phyloP scores from a whole-genome alignment of 2,329 filamentous ascomycete genomes.

The Aspergillus pseudonomiae region DNA sequence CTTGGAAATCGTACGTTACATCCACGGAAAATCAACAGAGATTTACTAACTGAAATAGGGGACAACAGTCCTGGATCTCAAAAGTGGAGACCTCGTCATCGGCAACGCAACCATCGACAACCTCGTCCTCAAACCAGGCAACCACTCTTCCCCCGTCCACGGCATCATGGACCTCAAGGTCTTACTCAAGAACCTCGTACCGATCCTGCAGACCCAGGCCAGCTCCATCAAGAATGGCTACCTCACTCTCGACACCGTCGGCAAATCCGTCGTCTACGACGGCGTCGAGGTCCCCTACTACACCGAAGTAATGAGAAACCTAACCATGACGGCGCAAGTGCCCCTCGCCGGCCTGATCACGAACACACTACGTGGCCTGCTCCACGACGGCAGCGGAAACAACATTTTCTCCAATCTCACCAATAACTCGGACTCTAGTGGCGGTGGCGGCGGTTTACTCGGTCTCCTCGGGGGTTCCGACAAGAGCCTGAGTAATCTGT shows the following conservation, averaged over 20 bases:
- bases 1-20: slow-evolving; percentile 48
- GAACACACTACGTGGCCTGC: slow-evolving; percentile 33
- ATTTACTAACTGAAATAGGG: slow-evolving; percentile 35
- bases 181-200: slow-evolving; percentile 31
- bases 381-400: slow-evolving; percentile 18
- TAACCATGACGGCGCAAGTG: slow-evolving; percentile 34
- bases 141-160: slow-evolving; percentile 54
- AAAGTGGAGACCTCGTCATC: slow-evolving; percentile 50
- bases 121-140: slow-evolving; percentile 57
- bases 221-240: slow-evolving; percentile 30
- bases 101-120: slow-evolving; percentile 55
- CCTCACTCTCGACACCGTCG: slow-evolving; percentile 31
- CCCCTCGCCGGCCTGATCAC: slow-evolving; percentile 29
- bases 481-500: slow-evolving; percentile 7
- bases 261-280: slow-evolving; percentile 33
- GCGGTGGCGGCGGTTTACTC: slow-evolving; percentile 4
- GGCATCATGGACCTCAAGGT: slow-evolving; percentile 51
- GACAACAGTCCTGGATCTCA: slow-evolving; percentile 57
- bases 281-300: slow-evolving; percentile 39
- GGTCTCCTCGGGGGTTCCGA: slow-evolving; percentile 8
- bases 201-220: slow-evolving; percentile 30
- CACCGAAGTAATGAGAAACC: slow-evolving; percentile 35
- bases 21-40: not conserved
- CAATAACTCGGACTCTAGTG: not conserved
- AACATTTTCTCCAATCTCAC: slow-evolving; percentile 20